These are phyloP conservation scores for Gillenia trifoliata DNA, from an alignment of 306 rosid species.

Conservation along the genomic window DNA sequence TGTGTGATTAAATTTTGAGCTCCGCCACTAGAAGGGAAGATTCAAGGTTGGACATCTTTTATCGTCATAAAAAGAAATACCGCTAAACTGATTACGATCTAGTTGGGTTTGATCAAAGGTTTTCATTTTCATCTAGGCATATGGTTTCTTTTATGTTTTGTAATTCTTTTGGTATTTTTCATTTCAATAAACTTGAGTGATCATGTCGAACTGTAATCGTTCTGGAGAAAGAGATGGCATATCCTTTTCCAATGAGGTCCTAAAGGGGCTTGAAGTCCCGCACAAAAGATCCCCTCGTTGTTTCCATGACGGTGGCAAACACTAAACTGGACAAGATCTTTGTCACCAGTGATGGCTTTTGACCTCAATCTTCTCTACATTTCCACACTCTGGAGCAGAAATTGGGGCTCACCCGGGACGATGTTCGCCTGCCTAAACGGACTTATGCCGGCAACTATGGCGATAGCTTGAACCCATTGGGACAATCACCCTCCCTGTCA, in stretches of 20 bases:
- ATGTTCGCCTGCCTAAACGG: background rate
- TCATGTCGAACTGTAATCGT: background rate
- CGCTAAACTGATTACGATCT: no score
- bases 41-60: no score
- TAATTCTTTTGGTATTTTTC: background rate
- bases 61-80: no score
- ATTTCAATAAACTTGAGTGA: background rate
- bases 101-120: no score
- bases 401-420: background rate
- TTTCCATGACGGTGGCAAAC: background rate
- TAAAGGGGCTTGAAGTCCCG: background rate
- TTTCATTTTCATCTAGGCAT: no score
- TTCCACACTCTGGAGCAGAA: background rate
- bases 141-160: no score
- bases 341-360: background rate
- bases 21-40: no score
- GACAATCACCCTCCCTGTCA: slow-evolving; percentile 2
- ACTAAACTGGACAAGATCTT: background rate
- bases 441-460: background rate
- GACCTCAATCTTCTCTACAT: background rate
- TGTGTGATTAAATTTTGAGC: no score
- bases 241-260: background rate
- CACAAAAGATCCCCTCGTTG: background rate
- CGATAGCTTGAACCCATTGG: background rate
- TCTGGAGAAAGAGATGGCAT: background rate